Evolutionary conservation across 176 grass and related monocot genomes (phyloP), one percentile per base, ranked within the genome.

Genomic region (Carex pumila): DNA sequence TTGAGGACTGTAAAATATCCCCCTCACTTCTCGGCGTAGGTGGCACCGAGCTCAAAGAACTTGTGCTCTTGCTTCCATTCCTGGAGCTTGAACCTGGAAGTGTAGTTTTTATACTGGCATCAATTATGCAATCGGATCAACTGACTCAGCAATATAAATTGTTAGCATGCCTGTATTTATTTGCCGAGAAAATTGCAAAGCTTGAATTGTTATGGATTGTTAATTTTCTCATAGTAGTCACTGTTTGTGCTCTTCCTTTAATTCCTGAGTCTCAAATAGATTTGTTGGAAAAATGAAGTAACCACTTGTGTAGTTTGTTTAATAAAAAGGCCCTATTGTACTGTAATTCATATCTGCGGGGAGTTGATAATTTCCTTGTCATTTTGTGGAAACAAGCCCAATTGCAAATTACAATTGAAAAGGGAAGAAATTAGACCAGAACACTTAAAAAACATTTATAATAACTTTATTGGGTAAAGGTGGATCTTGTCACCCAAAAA

Each of bases 1-100:
- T 98, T 30, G 91, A 82, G 3, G 92, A 94, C 75, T 93, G 89
- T 66, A 98, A 57, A 66, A 98, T 94, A 84, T 98, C 95, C 30
- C 86, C 82, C 82, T 98, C 92, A 14, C 65, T 94, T 13, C 90
- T 91, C 39, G 88, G 90, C 52, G 90, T 94, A 0, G 73, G 88
- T 2, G 92, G 89, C 63, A 92, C 89, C 64, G 94, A 97, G 63
- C 75, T 54, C 30, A 88, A 74, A 39, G 87, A 91, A 31, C 78
- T 85, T 29, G 67, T 76, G 37, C 88, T 80, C 54, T 79, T 94
- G 81, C 87, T 91, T 65, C 65, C 83, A 83, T 65, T 89, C 83
- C 89, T 97, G 18, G 89, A 98, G 62, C 89, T 92, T 14, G 83
- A 62, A 45, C 92, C 95, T 94, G 87, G 50, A 90, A 64, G 25